phyloP scores from a whole-genome alignment of 2,329 filamentous ascomycete genomes.

The Aspergillus pseudoviridinutans region DNA sequence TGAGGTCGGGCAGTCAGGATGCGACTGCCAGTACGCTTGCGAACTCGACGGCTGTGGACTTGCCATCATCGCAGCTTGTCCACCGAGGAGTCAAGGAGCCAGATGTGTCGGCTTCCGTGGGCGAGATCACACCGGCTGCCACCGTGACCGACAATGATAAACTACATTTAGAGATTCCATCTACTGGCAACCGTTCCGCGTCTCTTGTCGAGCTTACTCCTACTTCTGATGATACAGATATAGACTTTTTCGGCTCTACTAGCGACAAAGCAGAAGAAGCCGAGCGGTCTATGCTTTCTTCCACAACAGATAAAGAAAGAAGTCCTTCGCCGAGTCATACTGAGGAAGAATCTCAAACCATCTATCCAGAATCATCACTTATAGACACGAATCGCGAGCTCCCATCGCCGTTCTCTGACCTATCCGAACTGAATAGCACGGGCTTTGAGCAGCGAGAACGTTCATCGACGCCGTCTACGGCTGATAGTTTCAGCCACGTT shows the following conservation, averaged over 20 bases:
- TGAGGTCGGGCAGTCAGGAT: constrained; percentile 11
- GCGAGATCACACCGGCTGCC: constrained; percentile 13
- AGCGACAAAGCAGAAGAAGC: not conserved
- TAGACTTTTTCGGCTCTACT: constrained; percentile 8
- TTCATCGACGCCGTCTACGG: constrained; percentile 35
- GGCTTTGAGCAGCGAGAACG: constrained; percentile 17
- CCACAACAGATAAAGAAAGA: not conserved
- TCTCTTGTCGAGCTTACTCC: constrained; percentile 44
- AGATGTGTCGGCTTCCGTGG: constrained; percentile 5
- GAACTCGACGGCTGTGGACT: constrained; percentile 37
- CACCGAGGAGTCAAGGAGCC: constrained; percentile 22
- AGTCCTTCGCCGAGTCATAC: constrained; percentile 27
- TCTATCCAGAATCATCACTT: constrained; percentile 26
- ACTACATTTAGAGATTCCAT: constrained; percentile 26
- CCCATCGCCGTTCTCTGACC: constrained; percentile 20
- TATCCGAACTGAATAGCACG: constrained; percentile 10
- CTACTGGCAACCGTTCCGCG: constrained; percentile 40
- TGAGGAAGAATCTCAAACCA: constrained; percentile 28
- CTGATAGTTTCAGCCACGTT: constrained; percentile 37
- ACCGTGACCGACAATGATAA: constrained; percentile 15
- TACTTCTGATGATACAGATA: constrained; percentile 38
- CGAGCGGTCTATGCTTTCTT: not conserved
- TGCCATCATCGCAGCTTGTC: constrained; percentile 19
- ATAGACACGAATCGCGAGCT: constrained; percentile 16
- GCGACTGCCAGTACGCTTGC: constrained; percentile 17